Conservation (phyloP, 805 yeast genomes). For the Yarrowia yakushimensis region DNA sequence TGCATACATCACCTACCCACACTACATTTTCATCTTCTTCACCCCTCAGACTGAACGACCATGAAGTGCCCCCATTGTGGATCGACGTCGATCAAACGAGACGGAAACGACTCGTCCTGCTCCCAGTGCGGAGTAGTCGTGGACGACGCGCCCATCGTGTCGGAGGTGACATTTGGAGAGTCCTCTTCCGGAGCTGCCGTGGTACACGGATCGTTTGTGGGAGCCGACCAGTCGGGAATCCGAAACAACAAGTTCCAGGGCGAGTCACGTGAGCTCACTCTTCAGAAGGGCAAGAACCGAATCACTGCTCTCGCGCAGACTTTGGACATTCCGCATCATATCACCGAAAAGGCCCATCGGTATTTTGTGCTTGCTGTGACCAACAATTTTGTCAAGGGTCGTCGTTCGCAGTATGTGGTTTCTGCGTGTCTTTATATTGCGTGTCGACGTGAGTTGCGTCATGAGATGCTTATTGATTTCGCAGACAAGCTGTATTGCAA, state of each 20-base stretch:
- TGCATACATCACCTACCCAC: background rate
- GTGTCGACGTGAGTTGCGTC: slow-evolving; percentile 85
- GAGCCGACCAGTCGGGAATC: slow-evolving; percentile 64
- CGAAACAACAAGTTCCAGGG: slow-evolving; percentile 33
- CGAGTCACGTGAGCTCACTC: slow-evolving; percentile 85
- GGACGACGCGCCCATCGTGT: slow-evolving; percentile 91
- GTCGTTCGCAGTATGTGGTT: slow-evolving; percentile 90
- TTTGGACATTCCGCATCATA: slow-evolving; percentile 74
- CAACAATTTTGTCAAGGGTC: slow-evolving; percentile 92
- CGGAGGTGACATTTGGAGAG: slow-evolving; percentile 94
- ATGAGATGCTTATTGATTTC: slow-evolving; percentile 94
- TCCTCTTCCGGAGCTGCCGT: slow-evolving; percentile 90
- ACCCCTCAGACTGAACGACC: background rate
- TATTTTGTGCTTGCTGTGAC: slow-evolving; percentile 87
- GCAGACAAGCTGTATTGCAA: slow-evolving; percentile 85
- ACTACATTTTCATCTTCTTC: background rate
- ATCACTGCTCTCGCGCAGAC: slow-evolving; percentile 77
- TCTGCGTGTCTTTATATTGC: slow-evolving; percentile 95
- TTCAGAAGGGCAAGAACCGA: slow-evolving; percentile 76
- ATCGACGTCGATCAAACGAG: slow-evolving; percentile 17
- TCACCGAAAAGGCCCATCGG: slow-evolving; percentile 79
- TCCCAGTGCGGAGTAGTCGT: slow-evolving; percentile 77
- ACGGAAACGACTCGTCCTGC: slow-evolving; percentile 43
- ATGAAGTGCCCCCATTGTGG: slow-evolving; percentile 22
- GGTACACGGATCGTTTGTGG: slow-evolving; percentile 91